These are phyloP conservation scores for Fusarium mangiferae DNA, from an alignment of 2,329 filamentous ascomycete genomes.

Conservation along the genomic window DNA sequence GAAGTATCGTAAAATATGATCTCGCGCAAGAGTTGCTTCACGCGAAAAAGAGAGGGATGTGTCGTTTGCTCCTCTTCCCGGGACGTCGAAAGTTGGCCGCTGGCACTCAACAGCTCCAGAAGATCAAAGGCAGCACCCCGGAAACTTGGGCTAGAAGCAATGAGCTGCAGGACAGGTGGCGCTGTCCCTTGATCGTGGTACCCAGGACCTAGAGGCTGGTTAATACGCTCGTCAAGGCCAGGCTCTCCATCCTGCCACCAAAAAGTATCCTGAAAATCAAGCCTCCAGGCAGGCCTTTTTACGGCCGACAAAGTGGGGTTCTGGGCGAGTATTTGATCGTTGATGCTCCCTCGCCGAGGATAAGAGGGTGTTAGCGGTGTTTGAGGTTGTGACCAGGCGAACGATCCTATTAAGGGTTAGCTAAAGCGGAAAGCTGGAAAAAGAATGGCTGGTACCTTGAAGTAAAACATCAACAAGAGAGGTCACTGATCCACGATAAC, in stretches of 20 bases:
- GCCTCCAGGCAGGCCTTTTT: constrained; percentile 54
- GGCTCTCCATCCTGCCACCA: constrained; percentile 66
- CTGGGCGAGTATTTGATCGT: constrained; percentile 61
- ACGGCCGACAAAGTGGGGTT: constrained; percentile 56
- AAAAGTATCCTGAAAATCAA: constrained; percentile 67
- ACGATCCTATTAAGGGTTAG: constrained; percentile 50
- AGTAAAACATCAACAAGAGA: constrained; percentile 61
- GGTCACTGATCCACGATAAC: constrained; percentile 60
- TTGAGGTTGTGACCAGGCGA: constrained; percentile 60
- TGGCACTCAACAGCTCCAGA: constrained; percentile 63
- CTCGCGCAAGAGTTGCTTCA: constrained; percentile 66
- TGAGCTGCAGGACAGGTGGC: constrained; percentile 61
- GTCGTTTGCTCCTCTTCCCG: constrained; percentile 60
- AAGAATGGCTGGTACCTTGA: constrained; percentile 54
- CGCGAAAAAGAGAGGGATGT: constrained; percentile 63
- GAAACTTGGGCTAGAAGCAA: constrained; percentile 64
- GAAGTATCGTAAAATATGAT: constrained; percentile 64
- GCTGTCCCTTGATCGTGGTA: constrained; percentile 49
- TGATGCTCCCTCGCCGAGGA: constrained; percentile 60
- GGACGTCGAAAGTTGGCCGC: constrained; percentile 59
- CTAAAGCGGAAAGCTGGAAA: background rate
- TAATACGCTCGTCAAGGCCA: constrained; percentile 43
- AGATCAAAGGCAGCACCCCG: constrained; percentile 61
- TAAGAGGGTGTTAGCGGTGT: constrained; percentile 63
- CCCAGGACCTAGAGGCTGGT: constrained; percentile 14